Conservation (phyloP, 768 basidiomycete genomes). For the Dioszegia aurantiaca region DNA sequence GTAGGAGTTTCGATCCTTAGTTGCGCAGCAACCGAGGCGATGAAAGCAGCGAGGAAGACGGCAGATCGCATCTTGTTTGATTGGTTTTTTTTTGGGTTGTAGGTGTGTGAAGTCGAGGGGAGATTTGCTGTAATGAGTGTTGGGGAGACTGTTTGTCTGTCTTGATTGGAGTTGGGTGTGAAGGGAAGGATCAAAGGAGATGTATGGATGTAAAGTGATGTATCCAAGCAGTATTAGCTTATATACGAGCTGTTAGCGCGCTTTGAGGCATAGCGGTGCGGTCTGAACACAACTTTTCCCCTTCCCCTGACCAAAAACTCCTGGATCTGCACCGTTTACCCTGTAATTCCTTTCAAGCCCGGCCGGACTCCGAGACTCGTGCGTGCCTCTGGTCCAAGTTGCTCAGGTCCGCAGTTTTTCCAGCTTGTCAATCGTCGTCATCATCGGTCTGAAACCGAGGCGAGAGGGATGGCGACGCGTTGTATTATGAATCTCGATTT, state of each 20-base stretch:
- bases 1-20: slow-evolving; percentile 37
- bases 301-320: too few species aligned
- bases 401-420: not conserved
- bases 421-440: not conserved
- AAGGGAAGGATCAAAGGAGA: slow-evolving; percentile 7
- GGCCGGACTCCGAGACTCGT: too few species aligned
- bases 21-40: slow-evolving; percentile 32
- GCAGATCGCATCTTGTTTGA: slow-evolving; percentile 25
- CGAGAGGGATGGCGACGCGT: too few species aligned
- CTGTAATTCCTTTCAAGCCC: too few species aligned
- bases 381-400: too few species aligned
- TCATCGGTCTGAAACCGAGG: slow-evolving; percentile 2
- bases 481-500: too few species aligned
- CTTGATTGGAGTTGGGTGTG: not conserved
- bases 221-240: slow-evolving; percentile 1
- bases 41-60: slow-evolving; percentile 19
- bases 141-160: too few species aligned
- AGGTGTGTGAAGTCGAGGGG: not conserved
- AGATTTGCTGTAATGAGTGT: not conserved
- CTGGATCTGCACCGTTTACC: too few species aligned
- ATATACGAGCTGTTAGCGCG: not conserved
- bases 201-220: slow-evolving; percentile 1
- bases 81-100: slow-evolving; percentile 11
- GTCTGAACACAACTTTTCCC: too few species aligned
- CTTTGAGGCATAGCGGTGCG: too few species aligned